phyloP scores from a whole-genome alignment of 768 basidiomycete species.

The Auriscalpium vulgare region DNA sequence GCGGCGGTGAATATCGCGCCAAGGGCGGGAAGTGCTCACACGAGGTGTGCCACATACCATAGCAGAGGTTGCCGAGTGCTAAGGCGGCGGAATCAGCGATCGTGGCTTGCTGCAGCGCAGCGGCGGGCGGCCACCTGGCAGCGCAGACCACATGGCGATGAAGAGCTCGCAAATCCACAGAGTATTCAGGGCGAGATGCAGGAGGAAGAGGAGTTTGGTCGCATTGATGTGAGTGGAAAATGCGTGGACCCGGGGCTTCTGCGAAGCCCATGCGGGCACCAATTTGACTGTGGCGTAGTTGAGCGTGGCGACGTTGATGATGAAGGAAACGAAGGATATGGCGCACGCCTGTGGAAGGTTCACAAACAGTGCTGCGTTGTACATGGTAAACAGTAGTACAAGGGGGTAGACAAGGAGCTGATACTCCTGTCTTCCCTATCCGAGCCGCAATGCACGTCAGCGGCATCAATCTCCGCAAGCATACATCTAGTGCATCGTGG shows the following conservation, averaged over 20 bases:
- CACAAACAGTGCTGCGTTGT: no score
- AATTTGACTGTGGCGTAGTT: slow-evolving; percentile 20
- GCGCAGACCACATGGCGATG: slow-evolving; percentile 1
- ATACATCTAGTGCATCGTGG: no score
- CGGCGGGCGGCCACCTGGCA: slow-evolving; percentile 1
- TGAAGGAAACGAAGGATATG: slow-evolving; percentile 21
- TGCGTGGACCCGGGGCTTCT: slow-evolving; percentile 27
- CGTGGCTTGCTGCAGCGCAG: slow-evolving; percentile 8
- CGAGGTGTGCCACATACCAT: slow-evolving; percentile 17
- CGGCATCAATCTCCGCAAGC: no score
- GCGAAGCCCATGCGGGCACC: slow-evolving; percentile 20
- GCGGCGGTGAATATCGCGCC: not conserved
- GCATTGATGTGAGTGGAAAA: slow-evolving; percentile 26
- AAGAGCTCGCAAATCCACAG: slow-evolving; percentile 24
- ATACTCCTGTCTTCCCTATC: no score
- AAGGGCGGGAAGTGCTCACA: not conserved
- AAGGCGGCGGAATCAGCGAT: slow-evolving; percentile 24
- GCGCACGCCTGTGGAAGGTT: slow-evolving; percentile 13
- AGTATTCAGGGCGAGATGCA: slow-evolving; percentile 20
- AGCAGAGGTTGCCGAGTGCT: slow-evolving; percentile 25
- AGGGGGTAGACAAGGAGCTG: no score
- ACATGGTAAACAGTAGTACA: no score
- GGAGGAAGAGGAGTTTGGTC: slow-evolving; percentile 24
- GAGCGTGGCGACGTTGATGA: slow-evolving; percentile 21
- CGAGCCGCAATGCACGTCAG: no score